phyloP scores from a whole-genome alignment of 768 basidiomycete genomes.

The Russula ochroleuca region DNA sequence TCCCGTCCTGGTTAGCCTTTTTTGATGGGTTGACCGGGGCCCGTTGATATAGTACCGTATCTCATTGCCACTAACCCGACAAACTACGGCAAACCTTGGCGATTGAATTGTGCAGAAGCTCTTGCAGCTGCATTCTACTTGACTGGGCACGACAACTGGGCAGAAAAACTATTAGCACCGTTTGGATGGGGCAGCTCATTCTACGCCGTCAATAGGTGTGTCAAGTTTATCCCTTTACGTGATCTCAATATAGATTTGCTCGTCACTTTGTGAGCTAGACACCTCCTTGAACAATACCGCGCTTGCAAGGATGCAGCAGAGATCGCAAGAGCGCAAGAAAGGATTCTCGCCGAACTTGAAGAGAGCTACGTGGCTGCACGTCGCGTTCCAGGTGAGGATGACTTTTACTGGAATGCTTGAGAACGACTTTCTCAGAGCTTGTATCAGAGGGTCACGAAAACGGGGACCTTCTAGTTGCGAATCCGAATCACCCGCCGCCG shows the following conservation, averaged over 20 bases:
- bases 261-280: constrained; percentile 23
- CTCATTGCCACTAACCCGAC: constrained; percentile 93
- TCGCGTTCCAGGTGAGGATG: constrained; percentile 44
- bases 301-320: constrained; percentile 62
- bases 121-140: constrained; percentile 95
- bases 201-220: constrained; percentile 76
- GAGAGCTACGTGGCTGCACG: constrained; percentile 55
- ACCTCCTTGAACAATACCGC: constrained; percentile 63
- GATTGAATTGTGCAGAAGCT: constrained; percentile 91
- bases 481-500: constrained; percentile 19
- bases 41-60: constrained; percentile 69
- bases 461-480: constrained; percentile 21
- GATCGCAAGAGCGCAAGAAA: constrained; percentile 56
- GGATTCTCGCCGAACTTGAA: constrained; percentile 67
- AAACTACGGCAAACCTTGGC: constrained; percentile 97
- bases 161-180: constrained; percentile 66
- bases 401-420: background rate
- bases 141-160: constrained; percentile 78
- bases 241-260: background rate
- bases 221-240: constrained; percentile 10
- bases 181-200: constrained; percentile 95
- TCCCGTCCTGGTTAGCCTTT: background rate
- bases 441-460: background rate
- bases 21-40: background rate
- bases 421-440: background rate